Base-by-base conservation (phyloP, 208 protist species). In the Leishmania tarentolae region DNA sequence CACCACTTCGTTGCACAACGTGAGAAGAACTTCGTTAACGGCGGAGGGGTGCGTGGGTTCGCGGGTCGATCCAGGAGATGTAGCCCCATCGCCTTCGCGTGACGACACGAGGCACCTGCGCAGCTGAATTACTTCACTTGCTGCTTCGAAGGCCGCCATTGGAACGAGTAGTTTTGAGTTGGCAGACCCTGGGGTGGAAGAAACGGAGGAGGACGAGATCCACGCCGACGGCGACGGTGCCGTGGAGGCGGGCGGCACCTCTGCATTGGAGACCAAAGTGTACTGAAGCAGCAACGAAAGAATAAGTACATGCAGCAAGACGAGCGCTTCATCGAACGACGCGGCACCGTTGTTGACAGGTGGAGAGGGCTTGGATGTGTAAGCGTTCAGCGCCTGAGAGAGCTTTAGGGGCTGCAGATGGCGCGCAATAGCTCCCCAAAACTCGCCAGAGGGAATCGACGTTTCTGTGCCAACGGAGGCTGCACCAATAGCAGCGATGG, bases 231-330 rank as follows among this genome's bases (percentile, higher is more conserved):
- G 31, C 46, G 74, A 50, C 35, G 52, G 9, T n/a, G 59, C 71
- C 46, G 65, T 53, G 17, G 75, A 72, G 9, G 57, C 42, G 37
- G 53, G 50, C 3, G 71, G 46, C 44, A 75, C 56, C 73, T 81
- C 78, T 24, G 78, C 72, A 3, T 53, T 75, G 21, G 63, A 73
- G 40, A 56, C 56, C 57, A 56, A 71, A 1, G 71, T 71, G 74
- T 86, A 86, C 11, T 74, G 82, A 66, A 86, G 82, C n/a, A 86
- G 63, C 28, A 82, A 59, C 42, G 56, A 69, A n/a, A 86, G 65
- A 44, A 86, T 37, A 63, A 86, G 57, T 9, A 86, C 66, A 42
- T 86, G 80, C 44, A 72, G 69, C 73, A 82, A 66, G 40, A 57
- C 73, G 31, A 81, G 73, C 44, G 74, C 50, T 53, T 84, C 73